Conservation (phyloP, 1,139 yeast genomes). For the Insectozyma bohioensis region DNA sequence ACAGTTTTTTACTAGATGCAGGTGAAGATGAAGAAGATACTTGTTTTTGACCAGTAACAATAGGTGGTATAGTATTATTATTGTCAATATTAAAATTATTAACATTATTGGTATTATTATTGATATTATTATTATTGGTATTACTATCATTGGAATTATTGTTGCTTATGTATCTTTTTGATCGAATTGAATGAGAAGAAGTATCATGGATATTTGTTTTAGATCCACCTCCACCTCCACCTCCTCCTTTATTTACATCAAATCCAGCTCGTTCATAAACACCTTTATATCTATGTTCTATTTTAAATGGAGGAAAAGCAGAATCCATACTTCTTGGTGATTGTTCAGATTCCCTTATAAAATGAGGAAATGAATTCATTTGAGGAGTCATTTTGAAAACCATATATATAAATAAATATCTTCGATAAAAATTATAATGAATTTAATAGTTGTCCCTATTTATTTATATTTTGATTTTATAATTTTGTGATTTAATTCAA, state of each 20-base stretch:
- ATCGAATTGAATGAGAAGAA: background rate
- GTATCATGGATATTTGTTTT: slow-evolving; percentile 2
- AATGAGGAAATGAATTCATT: slow-evolving; percentile 27
- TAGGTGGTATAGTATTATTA: background rate
- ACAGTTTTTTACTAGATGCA: slow-evolving; percentile 11
- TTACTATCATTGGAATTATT: background rate
- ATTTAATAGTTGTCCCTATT: no score
- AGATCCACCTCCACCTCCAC: slow-evolving; percentile 1
- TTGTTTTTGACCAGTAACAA: no score
- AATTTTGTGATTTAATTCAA: no score
- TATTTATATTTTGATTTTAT: no score
- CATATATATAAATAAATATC: no score
- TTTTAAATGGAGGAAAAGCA: slow-evolving; percentile 62
- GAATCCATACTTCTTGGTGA: slow-evolving; percentile 36
- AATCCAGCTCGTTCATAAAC: slow-evolving; percentile 70
- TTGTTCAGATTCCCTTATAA: slow-evolving; percentile 26
- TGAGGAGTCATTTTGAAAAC: slow-evolving; percentile 4
- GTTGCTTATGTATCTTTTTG: background rate
- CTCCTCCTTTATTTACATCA: slow-evolving; percentile 40
- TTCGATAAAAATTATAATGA: no score
- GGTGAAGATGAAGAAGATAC: slow-evolving; percentile 4
- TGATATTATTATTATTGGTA: background rate
- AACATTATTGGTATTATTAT: background rate
- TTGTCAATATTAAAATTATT: background rate
- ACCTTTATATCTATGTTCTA: slow-evolving; percentile 54